Conservation (phyloP, 257 asterid genomes). For the Echium plantagineum region DNA sequence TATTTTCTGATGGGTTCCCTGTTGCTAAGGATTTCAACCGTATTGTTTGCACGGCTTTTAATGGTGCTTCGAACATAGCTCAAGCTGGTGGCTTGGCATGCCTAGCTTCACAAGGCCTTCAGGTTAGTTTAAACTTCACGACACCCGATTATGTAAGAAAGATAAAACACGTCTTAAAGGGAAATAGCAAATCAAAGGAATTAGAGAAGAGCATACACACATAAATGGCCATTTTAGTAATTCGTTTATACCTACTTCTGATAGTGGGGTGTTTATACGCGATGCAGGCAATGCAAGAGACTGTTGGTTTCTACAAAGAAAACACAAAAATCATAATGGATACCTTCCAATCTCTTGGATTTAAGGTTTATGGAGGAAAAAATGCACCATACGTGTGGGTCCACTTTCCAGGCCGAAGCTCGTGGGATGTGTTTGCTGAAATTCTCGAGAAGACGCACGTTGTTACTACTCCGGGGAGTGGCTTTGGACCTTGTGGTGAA, state of each 20-base stretch:
- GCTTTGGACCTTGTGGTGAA: slow-evolving; percentile 90
- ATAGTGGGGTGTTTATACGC: no score
- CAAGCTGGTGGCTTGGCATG: slow-evolving; percentile 96
- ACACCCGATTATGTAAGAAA: no score
- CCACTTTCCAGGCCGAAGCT: slow-evolving; percentile 69
- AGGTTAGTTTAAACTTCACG: slow-evolving; percentile 36
- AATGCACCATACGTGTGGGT: slow-evolving; percentile 94
- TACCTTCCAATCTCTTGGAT: slow-evolving; percentile 55
- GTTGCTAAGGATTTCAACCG: slow-evolving; percentile 93
- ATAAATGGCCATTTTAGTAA: no score
- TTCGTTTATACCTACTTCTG: no score
- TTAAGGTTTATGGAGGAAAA: slow-evolving; percentile 57
- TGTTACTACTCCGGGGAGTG: slow-evolving; percentile 78
- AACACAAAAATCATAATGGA: slow-evolving; percentile 60
- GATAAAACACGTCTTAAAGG: no score
- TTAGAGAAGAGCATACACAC: no score
- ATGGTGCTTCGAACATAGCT: slow-evolving; percentile 93
- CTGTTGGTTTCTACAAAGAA: slow-evolving; percentile 56
- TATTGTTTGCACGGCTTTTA: slow-evolving; percentile 83
- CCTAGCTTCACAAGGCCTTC: slow-evolving; percentile 70
- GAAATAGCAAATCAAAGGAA: no score
- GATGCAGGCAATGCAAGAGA: slow-evolving; percentile 34
- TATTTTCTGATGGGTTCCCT: slow-evolving; percentile 80
- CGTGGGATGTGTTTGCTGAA: slow-evolving; percentile 69
- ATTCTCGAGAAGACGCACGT: slow-evolving; percentile 73